A percentile compares a stretch with the other conserved stretches of the same genome.
These are phyloP conservation scores for Penicillium riverlandense DNA, from an alignment of 495 filamentous ascomycete genomes.

Conservation along the genomic window DNA sequence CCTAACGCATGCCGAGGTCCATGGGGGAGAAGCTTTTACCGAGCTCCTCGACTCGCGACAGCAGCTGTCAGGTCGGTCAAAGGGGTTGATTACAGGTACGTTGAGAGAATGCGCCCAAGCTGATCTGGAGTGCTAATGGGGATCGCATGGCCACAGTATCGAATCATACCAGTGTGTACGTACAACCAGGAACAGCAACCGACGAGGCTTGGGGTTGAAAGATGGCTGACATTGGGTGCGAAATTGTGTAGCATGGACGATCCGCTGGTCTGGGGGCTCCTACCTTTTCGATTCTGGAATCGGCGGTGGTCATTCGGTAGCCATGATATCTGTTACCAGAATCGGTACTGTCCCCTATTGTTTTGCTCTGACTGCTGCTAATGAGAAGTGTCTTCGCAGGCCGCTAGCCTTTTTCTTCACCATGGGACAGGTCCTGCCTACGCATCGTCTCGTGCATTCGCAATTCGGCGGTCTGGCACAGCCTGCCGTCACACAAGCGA, in stretches of 20 bases:
- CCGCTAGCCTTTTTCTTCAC: conserved; percentile 67
- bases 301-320: conserved; percentile 82
- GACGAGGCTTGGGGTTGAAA: conserved; percentile 4
- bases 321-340: conserved; percentile 78
- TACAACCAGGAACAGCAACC: conserved; percentile 21
- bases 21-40: conserved; percentile 68
- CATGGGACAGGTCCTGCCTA: conserved; percentile 82
- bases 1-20: conserved; percentile 46
- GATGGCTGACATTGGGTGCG: conserved; percentile 21
- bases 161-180: conserved; percentile 95
- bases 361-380: conserved; percentile 5
- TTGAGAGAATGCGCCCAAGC: conserved; percentile 4
- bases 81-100: conserved; percentile 80
- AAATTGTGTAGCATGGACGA: conserved; percentile 68
- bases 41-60: conserved; percentile 65
- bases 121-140: conserved; percentile 15
- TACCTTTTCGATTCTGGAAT: conserved; percentile 68
- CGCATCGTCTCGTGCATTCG: conserved; percentile 73
- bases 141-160: conserved; percentile 52
- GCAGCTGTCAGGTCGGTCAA: conserved; percentile 59
- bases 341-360: conserved; percentile 17
- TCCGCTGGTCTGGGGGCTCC: conserved; percentile 82
- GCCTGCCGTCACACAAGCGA: conserved; percentile 76
- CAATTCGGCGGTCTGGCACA: conserved; percentile 69
- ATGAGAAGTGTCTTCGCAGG: conserved; percentile 19